Base-by-base conservation (phyloP, 2,329 filamentous ascomycete species). In the Pseudogymnoascus destructans region DNA sequence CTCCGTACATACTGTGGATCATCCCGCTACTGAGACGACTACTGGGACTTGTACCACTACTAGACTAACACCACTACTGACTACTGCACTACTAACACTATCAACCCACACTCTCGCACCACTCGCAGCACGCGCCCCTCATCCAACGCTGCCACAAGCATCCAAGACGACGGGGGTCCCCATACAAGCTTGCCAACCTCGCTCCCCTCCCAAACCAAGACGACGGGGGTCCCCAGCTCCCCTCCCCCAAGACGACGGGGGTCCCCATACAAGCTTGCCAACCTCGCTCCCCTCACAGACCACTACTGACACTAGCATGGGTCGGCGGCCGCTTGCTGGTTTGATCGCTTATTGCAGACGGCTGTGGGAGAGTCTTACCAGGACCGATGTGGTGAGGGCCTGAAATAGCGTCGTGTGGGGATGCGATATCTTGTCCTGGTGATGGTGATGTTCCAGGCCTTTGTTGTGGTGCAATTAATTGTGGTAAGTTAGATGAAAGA, bases 271-370 rank as follows among this genome's bases (percentile, higher is more conserved):
- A 52, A 52, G 42, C 42, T 52, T 49, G 42, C 42, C 42, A 15
- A 15, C 42, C n/a, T 49, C 42, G n/a, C 10, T 15, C 42, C n/a
- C 21, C 42, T 15, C 13, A 2, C 21, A 5, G 13, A 5, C 13
- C 5, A n/a, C n/a, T n/a, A n/a, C n/a, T n/a, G n/a, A n/a, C n/a
- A n/a, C 42, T 52, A 52, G 15, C 25, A 52, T 52, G 46, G 46
- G 46, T 52, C 46, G 46, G 46, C 46, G 46, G 46, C 46, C 46
- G 46, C 46, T 17, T 52, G 25, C 46, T 25, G 46, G 46, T 52
- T 52, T 52, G 46, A 52, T 52, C 46, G 46, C 46, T 52, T 52
- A 52, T 9, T 52, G 25, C 46, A 52, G 46, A 52, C 25, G 46
- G 15, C 25, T 25, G 11, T 13, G 21, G 17, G 21, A 7, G 21